Conservation (phyloP, 352 stramenopile genomes). For the Elongisporangium prolatum region DNA sequence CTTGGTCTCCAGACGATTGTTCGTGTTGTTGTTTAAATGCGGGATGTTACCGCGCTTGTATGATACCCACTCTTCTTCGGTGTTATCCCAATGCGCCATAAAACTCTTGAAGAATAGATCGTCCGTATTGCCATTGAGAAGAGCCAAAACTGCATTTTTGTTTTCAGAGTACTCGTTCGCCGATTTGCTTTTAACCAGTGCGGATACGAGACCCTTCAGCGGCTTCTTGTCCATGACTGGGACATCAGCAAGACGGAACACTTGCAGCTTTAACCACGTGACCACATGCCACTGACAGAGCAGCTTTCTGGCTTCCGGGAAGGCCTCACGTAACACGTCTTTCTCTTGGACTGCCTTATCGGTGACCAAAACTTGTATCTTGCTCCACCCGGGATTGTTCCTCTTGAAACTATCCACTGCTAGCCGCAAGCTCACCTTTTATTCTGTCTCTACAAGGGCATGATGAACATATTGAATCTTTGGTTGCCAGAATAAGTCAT, state of each 20-base stretch:
- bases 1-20: conserved; percentile 4
- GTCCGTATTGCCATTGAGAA: neutral
- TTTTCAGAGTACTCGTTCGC: neutral
- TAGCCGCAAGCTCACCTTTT: conserved; percentile 4
- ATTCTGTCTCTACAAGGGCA: conserved; percentile 10
- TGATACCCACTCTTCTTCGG: conserved; percentile 1
- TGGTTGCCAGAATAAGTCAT: neutral
- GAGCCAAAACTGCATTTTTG: neutral
- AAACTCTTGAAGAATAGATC: conserved; percentile 3
- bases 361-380: no score
- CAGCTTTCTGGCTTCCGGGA: conserved; percentile 5
- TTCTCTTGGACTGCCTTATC: conserved; percentile 11
- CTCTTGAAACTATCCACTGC: conserved; percentile 8
- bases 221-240: neutral
- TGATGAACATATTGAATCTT: conserved; percentile 12
- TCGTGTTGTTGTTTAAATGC: conserved; percentile 6
- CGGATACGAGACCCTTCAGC: conserved; percentile 4
- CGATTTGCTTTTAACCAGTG: no score
- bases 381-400: conserved; percentile 1
- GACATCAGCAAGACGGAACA: neutral
- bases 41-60: conserved; percentile 4
- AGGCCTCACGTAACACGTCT: neutral
- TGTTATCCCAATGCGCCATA: no score
- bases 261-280: conserved; percentile 6
- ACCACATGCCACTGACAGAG: conserved; percentile 10